These are phyloP conservation scores for Ciborinia camelliae DNA, from an alignment of 2,329 filamentous ascomycete genomes.

Conservation along the genomic window DNA sequence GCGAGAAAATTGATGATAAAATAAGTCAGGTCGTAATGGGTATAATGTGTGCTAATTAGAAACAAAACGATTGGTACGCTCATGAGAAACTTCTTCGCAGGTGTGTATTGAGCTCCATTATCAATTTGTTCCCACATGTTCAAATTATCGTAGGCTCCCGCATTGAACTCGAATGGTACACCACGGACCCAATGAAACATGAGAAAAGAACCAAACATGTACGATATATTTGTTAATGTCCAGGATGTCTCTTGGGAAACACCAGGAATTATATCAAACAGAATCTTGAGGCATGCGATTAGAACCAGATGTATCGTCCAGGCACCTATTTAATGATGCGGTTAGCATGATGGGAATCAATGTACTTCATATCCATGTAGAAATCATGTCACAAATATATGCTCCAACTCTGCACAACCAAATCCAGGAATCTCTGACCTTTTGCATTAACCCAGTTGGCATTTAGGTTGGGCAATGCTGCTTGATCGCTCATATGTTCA, in stretches of 20 bases:
- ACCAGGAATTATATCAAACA: slow-evolving; percentile 94
- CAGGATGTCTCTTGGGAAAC: slow-evolving; percentile 97
- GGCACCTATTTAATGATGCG: slow-evolving; percentile 60
- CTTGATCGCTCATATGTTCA: slow-evolving; percentile 96
- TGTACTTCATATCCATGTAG: slow-evolving; percentile 2
- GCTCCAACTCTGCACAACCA: not conserved
- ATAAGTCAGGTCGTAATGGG: slow-evolving; percentile 94
- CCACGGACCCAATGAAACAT: slow-evolving; percentile 99
- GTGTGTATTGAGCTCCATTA: slow-evolving; percentile 97
- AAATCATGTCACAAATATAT: not conserved
- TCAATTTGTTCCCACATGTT: slow-evolving; percentile 99
- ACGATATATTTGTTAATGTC: slow-evolving; percentile 97
- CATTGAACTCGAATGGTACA: slow-evolving; percentile 98
- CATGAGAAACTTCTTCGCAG: slow-evolving; percentile 96
- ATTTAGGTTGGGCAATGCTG: slow-evolving; percentile 90
- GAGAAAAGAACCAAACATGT: slow-evolving; percentile 98
- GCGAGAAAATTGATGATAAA: slow-evolving; percentile 97
- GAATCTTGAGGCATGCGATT: slow-evolving; percentile 87
- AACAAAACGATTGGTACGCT: slow-evolving; percentile 93
- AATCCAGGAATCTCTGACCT: slow-evolving; percentile 57
- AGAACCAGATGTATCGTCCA: slow-evolving; percentile 97
- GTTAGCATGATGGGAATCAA: slow-evolving; percentile 16
- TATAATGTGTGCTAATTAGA: slow-evolving; percentile 96
- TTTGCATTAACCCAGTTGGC: slow-evolving; percentile 99
- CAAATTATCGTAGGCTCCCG: slow-evolving; percentile 96